These are phyloP conservation scores for Lichtheimia hyalospora DNA, from an alignment of 371 early-diverging fungal genomes.

Conservation along the genomic window DNA sequence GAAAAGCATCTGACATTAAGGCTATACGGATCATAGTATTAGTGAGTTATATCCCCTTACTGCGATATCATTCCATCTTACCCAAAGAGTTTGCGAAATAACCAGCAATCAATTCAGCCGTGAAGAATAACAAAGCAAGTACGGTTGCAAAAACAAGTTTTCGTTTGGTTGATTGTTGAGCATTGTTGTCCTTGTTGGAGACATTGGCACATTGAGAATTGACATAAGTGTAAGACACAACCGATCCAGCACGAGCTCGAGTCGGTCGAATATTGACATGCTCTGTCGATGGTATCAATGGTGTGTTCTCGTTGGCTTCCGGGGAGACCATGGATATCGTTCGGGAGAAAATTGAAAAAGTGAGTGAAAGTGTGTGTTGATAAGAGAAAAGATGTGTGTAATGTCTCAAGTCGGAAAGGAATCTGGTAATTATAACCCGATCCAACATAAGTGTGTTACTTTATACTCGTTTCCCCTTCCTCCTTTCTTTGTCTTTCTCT, in stretches of 20 bases:
- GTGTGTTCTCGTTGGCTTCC: slow-evolving; percentile 5
- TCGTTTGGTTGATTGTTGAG: slow-evolving; percentile 31
- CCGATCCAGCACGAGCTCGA: slow-evolving; percentile 10
- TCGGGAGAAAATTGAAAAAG: not conserved
- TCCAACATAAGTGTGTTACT: too few species aligned
- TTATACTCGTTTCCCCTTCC: too few species aligned
- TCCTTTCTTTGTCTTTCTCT: too few species aligned
- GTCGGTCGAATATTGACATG: not conserved
- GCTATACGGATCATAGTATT: slow-evolving; percentile 40
- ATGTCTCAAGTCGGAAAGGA: not conserved
- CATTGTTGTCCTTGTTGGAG: slow-evolving; percentile 24
- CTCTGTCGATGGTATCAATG: not conserved
- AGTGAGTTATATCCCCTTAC: not conserved
- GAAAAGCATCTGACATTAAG: slow-evolving; percentile 76
- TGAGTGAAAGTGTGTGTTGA: too few species aligned
- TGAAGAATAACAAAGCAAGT: slow-evolving; percentile 69
- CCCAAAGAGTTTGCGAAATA: slow-evolving; percentile 66
- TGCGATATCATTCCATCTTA: slow-evolving; percentile 11
- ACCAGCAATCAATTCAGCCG: slow-evolving; percentile 69
- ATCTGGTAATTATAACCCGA: too few species aligned
- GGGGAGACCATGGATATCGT: not conserved
- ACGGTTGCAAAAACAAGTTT: slow-evolving; percentile 56
- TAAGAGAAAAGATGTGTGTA: not conserved
- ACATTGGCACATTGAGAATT: slow-evolving; percentile 33
- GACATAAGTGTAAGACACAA: slow-evolving; percentile 21